These are phyloP conservation scores for Scutellaria barbata DNA, from an alignment of 257 asterid genomes.

Conservation along the genomic window DNA sequence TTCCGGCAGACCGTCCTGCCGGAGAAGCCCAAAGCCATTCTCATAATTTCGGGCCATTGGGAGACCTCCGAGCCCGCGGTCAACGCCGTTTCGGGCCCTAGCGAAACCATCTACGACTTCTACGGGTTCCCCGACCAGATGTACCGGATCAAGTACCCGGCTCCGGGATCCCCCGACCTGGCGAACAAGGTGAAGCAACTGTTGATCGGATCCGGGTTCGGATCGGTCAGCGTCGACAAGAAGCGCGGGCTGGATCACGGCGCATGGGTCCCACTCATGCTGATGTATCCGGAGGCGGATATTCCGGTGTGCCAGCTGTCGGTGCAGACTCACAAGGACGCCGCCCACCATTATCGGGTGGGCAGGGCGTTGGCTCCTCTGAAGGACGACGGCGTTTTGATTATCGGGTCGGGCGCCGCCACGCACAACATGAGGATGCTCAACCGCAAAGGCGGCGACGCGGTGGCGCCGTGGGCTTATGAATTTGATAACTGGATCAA, in stretches of 20 bases:
- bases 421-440: conserved; percentile 54
- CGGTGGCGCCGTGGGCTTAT: conserved; percentile 52
- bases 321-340: conserved; percentile 56
- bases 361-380: conserved; percentile 53
- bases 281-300: conserved; percentile 67
- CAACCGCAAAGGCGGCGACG: conserved; percentile 16
- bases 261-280: conserved; percentile 74
- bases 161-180: conserved; percentile 53
- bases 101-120: conserved; percentile 57
- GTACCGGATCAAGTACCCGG: conserved; percentile 58
- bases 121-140: conserved; percentile 60
- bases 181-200: conserved; percentile 44
- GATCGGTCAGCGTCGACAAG: conserved; percentile 44
- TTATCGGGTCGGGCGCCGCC: conserved; percentile 55
- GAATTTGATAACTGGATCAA: conserved; percentile 58
- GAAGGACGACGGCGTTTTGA: conserved; percentile 55
- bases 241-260: conserved; percentile 71
- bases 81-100: conserved; percentile 53
- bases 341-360: conserved; percentile 50
- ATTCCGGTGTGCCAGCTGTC: conserved; percentile 67
- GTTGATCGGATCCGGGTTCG: conserved; percentile 45
- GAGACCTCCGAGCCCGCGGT: conserved; percentile 61
- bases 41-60: conserved; percentile 64
- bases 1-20: conserved; percentile 44
- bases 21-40: conserved; percentile 49